These are phyloP conservation scores for Tympanopsis confertula DNA, from an alignment of 2,329 filamentous ascomycete genomes.

Conservation along the genomic window DNA sequence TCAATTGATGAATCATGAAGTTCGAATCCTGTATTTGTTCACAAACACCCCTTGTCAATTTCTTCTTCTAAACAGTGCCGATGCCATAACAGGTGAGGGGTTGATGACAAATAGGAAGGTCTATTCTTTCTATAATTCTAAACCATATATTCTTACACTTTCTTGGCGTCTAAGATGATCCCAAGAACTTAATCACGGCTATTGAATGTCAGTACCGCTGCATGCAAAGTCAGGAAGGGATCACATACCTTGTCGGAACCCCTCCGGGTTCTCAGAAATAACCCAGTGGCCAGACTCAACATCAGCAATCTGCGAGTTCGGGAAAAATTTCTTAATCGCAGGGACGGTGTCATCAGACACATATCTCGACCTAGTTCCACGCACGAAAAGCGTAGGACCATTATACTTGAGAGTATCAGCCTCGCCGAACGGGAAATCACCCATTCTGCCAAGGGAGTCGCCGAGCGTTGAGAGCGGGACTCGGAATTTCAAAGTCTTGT, in stretches of 20 bases:
- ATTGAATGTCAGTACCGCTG: too few relatives aligned
- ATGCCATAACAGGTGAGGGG: too few relatives aligned
- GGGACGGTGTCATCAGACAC: not conserved
- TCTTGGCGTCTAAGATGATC: too few relatives aligned
- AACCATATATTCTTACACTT: too few relatives aligned
- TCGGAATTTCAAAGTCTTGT: constrained; percentile 37
- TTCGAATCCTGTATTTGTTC: too few relatives aligned
- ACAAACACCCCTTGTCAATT: too few relatives aligned
- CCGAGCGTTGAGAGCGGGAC: constrained; percentile 43
- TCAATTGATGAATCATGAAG: too few relatives aligned
- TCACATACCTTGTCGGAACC: not conserved
- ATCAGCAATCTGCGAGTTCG: not conserved
- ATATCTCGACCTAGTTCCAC: not conserved
- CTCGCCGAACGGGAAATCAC: constrained; percentile 47
- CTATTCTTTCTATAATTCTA: too few relatives aligned
- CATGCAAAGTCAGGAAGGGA: too few relatives aligned
- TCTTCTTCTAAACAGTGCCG: too few relatives aligned
- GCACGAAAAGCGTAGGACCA: constrained; percentile 41
- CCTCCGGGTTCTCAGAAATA: not conserved
- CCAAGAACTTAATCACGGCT: too few relatives aligned
- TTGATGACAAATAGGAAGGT: too few relatives aligned
- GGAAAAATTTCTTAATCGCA: constrained; percentile 1
- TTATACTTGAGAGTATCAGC: constrained; percentile 36
- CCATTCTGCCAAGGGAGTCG: constrained; percentile 41
- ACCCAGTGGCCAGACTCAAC: not conserved